Conservation (phyloP, 805 yeast genomes). For the Kregervanrija delftensis region DNA sequence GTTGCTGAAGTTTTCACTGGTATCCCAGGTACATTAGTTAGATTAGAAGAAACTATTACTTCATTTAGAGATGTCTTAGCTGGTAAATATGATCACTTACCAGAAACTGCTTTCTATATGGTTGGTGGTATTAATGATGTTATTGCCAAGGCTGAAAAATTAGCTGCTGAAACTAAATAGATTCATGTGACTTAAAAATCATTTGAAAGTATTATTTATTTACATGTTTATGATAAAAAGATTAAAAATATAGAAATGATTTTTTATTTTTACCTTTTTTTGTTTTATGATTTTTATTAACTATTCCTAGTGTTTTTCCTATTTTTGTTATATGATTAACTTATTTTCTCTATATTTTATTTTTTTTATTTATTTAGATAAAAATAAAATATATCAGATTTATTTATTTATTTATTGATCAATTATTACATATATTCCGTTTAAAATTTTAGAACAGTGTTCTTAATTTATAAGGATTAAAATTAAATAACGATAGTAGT, state of each 20-base stretch:
- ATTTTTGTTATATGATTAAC: too few species aligned
- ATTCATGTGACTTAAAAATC: background rate
- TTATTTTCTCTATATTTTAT: slow-evolving; percentile 6
- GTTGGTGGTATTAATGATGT: slow-evolving; percentile 99
- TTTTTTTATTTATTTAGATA: slow-evolving; percentile 3
- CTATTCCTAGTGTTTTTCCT: slow-evolving; percentile 11
- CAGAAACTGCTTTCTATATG: slow-evolving; percentile 99
- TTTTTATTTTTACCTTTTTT: slow-evolving; percentile 5
- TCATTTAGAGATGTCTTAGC: slow-evolving; percentile 97
- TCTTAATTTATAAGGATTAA: too few species aligned
- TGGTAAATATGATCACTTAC: slow-evolving; percentile 98
- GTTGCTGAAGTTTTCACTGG: slow-evolving; percentile 99
- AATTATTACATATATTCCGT: too few species aligned
- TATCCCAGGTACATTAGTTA: slow-evolving; percentile 95
- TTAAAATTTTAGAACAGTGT: too few species aligned
- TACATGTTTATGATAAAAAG: background rate
- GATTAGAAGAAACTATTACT: slow-evolving; percentile 88
- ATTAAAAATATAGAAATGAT: background rate
- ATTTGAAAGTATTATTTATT: background rate
- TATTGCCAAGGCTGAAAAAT: slow-evolving; percentile 96
- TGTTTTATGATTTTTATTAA: slow-evolving; percentile 9
- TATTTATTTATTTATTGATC: slow-evolving; percentile 5
- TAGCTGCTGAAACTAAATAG: slow-evolving; percentile 87
- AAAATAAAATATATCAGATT: slow-evolving; percentile 3
- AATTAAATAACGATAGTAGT: too few species aligned